Conservation (phyloP, 2,329 filamentous ascomycete species). For the Verticillium isaacii region DNA sequence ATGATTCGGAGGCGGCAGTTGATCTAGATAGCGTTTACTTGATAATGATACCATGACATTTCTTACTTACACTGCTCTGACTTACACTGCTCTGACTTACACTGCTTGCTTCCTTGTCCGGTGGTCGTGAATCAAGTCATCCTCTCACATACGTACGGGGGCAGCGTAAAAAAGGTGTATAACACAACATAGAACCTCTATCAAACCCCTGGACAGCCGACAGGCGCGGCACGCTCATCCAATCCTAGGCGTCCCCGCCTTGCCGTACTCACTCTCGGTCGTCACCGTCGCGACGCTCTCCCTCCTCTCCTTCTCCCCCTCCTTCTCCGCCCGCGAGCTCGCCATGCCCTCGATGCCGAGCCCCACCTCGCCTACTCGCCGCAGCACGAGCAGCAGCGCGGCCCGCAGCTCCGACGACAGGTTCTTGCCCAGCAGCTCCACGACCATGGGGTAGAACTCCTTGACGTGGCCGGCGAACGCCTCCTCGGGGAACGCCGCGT, state of each 20-base stretch:
- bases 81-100: too few species aligned
- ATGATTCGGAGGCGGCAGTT: not conserved
- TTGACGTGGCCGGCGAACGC: constrained; percentile 77
- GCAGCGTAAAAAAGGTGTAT: not conserved
- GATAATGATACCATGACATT: not conserved
- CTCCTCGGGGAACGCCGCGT: constrained; percentile 72
- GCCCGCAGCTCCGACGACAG: constrained; percentile 73
- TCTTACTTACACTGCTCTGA: not conserved
- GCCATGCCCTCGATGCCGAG: constrained; percentile 52
- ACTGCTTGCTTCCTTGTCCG: not conserved
- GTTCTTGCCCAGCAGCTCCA: constrained; percentile 80
- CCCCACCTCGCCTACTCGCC: constrained; percentile 75
- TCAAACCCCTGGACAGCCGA: not conserved
- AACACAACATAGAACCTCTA: not conserved
- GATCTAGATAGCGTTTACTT: not conserved
- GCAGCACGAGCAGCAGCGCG: constrained; percentile 71
- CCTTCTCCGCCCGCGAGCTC: constrained; percentile 17
- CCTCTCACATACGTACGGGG: too few species aligned
- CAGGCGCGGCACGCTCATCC: not conserved
- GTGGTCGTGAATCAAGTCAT: too few species aligned
- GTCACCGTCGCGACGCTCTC: constrained; percentile 33
- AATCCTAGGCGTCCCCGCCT: not conserved
- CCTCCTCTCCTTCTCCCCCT: constrained; percentile 25
- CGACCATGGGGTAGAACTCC: constrained; percentile 79
- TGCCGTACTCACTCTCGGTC: constrained; percentile 17